These are phyloP conservation scores for Harringtonia aguacate DNA, from an alignment of 2,329 filamentous ascomycete species.

Conservation along the genomic window DNA sequence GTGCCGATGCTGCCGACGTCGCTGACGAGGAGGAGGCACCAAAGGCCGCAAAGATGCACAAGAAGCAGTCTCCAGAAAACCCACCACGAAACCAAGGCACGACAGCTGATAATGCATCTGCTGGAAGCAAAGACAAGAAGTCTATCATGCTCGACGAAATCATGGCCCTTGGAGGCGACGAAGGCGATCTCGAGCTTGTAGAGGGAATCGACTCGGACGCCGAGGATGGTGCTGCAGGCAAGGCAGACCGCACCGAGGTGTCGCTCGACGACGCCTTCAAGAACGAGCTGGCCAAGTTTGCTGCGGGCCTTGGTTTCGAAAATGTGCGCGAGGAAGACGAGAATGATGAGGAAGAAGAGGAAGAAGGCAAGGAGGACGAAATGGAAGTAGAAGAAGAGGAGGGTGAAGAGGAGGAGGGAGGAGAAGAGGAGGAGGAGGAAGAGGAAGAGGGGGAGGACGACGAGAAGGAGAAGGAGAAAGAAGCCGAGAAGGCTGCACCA, in stretches of 20 bases:
- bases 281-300: constrained; percentile 42
- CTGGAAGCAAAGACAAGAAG: constrained; percentile 21
- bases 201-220: constrained; percentile 41
- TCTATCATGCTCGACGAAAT: constrained; percentile 48
- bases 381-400: constrained; percentile 19
- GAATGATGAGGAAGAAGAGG: constrained; percentile 24
- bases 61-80: constrained; percentile 10
- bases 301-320: constrained; percentile 37
- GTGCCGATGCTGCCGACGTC: background rate
- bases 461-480: constrained; percentile 27
- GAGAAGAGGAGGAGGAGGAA: constrained; percentile 25
- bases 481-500: constrained; percentile 1
- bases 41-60: background rate
- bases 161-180: constrained; percentile 52
- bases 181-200: constrained; percentile 52
- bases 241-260: constrained; percentile 13
- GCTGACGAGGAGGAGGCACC: constrained; percentile 3
- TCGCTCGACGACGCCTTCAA: constrained; percentile 22
- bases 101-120: constrained; percentile 14
- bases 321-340: constrained; percentile 27
- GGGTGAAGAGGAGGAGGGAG: constrained; percentile 20
- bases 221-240: constrained; percentile 25
- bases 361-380: constrained; percentile 15
- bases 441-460: constrained; percentile 21
- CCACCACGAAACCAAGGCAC: constrained; percentile 21